Base-by-base conservation (phyloP, 2,329 filamentous ascomycete species). In the Aspergillus fischeri region DNA sequence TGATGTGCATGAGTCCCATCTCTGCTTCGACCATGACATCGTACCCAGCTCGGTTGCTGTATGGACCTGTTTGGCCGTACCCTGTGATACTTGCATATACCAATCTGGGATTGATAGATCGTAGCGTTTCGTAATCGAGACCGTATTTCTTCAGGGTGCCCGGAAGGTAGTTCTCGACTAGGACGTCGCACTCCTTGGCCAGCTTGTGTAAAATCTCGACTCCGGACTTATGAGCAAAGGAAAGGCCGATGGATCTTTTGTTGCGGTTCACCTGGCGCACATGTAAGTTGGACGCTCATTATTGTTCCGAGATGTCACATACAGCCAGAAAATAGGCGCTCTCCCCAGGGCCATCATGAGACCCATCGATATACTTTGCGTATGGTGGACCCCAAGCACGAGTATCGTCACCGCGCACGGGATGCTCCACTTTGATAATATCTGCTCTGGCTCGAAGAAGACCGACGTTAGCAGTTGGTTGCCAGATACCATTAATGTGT, bases 1-100 rank as follows among this genome's bases (percentile, higher is more conserved):
- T 99, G 66, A 99, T 97, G 76, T 99, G 94, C 94, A 99, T 99
- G 56, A 99, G 78, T 0, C 94, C 94, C 77, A 99, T 92, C 73
- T 97, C 94, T 58, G 94, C 94, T 78, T 99, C 94, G 10, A 99
- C 93, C 93, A 99, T 99, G 65, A 99, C 94, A 75, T 99, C 94
- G 80, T 99, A 99, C 4, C 94, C 94, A 3, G 94, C 92, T 14
- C 94, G 84, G 62, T 86, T 84, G 5, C 88, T 86, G 74, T 96
- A 96, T 0, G 94, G 94, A 0, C 94, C 94, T 1, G 90, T 96
- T 72, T 99, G 94, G 2, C 94, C 94, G 70, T 97, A 99, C 1
- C 94, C 94, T 0, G 94, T 99, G 66, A 99, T 96, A 65, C 91
- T 96, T 14, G 93, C 92, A 70, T 99, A 99, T 64, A 99, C 90